Evolutionary conservation across 2,329 filamentous ascomycete species (phyloP), one percentile per base, ranked within the genome.

Genomic region (Onygena corvina): DNA sequence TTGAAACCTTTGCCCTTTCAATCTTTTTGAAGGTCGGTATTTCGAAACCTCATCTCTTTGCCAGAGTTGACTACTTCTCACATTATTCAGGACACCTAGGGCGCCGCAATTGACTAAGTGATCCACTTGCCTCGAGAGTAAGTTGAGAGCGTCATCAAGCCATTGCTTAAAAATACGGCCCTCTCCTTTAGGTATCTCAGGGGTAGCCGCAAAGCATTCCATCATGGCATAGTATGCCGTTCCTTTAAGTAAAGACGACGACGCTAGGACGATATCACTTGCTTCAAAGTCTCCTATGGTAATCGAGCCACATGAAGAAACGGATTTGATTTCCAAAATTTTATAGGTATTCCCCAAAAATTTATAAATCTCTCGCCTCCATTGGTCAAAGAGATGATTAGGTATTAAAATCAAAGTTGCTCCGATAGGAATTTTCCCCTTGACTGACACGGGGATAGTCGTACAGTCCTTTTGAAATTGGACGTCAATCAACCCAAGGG

Each of bases 341-440:
- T 63, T 64, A 56, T 71, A 71, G 4, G 60, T 60, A 0, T 49
- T 53, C 2, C 62, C 67, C 2, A 76, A 59, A 57, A 75, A 79
- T 46, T 75, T 75, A 2, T 56, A 44, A 11, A 78, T 70, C 53
- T 84, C 80, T 0, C 61, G 58, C 6, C 59, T 57, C 81, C 81
- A 84, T 57, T 84, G 81, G 4, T 66, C 57, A 1, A 74, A 62
- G 3, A 84, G 64, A 45, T 76, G 72, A 0, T 60, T 52, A 0
- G 80, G 80, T 4, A 77, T 75, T 0, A 84, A 59, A 23, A 83
- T 73, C 2, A 84, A 59, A 0, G 79, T 83, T 3, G 77, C 80
- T 12, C 74, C 70, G 0, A 72, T 62, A 0, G 72, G 60, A 12
- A 76, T 64, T 1, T 64, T 57, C 33, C 60, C 59, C 29, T 54